phyloP scores from a whole-genome alignment of 2,329 filamentous ascomycete species.

The Hypoxylon sp. region DNA sequence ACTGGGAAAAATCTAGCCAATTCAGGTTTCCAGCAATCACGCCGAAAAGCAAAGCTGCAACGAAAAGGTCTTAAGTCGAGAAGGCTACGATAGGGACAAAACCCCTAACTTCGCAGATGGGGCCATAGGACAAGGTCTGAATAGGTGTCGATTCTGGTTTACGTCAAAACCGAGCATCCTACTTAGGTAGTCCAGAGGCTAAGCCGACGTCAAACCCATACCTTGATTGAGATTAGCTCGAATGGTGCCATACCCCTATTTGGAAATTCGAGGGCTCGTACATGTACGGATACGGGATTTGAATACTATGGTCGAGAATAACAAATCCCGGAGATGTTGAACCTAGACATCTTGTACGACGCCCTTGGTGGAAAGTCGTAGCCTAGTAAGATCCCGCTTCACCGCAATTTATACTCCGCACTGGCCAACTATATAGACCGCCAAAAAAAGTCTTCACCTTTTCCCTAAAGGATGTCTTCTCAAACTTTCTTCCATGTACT shows the following conservation, averaged over 20 bases:
- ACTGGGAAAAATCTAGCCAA: conserved; percentile 5
- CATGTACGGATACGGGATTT: neutral
- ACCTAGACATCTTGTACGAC: conserved; percentile 6
- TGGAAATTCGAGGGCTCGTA: neutral
- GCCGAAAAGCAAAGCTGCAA: conserved; percentile 23
- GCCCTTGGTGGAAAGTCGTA: neutral
- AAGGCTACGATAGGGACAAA: conserved; percentile 26
- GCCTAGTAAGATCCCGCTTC: conserved; percentile 10
- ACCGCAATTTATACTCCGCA: conserved; percentile 28
- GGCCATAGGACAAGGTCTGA: neutral
- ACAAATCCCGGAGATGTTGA: neutral
- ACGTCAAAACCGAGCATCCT: conserved; percentile 5
- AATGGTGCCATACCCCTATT: conserved; percentile 9
- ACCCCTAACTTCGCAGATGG: neutral
- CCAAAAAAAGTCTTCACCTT: conserved; percentile 6
- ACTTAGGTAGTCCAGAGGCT: neutral
- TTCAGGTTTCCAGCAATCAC: conserved; percentile 27
- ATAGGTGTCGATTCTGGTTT: neutral
- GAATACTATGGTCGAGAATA: neutral
- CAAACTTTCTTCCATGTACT: neutral
- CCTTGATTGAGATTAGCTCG: neutral
- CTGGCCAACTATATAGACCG: conserved; percentile 21
- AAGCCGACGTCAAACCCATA: conserved; percentile 1
- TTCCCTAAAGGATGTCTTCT: neutral
- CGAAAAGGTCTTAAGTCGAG: conserved; percentile 14